Evolutionary conservation across 2,329 filamentous ascomycete species (phyloP).

Genomic region (Plectosphaerella sp.): DNA sequence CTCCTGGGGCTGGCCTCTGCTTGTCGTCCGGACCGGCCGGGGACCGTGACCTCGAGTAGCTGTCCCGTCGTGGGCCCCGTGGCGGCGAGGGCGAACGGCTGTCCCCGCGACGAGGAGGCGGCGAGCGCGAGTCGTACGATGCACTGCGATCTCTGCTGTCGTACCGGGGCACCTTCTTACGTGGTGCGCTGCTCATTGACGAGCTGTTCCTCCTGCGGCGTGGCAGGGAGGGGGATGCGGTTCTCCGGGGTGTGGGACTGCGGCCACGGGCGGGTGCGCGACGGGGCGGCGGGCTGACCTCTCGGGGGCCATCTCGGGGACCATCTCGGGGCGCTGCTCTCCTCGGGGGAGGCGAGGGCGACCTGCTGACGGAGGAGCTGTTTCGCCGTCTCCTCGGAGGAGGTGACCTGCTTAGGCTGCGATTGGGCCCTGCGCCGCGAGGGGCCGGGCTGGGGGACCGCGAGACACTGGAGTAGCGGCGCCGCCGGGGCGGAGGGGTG

Average conservation of each 20-base stretch:
- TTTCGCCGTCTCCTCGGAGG: not conserved
- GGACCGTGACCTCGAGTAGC: slow-evolving; percentile 4
- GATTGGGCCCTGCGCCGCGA: slow-evolving; percentile 13
- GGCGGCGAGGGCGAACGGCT: slow-evolving; percentile 19
- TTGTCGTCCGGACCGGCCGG: not conserved
- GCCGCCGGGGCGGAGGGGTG: slow-evolving; percentile 20
- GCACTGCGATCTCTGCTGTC: slow-evolving; percentile 5
- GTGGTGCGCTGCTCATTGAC: slow-evolving; percentile 22
- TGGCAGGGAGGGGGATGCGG: slow-evolving; percentile 17
- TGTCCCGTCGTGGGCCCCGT: slow-evolving; percentile 15
- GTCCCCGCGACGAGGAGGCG: slow-evolving; percentile 4
- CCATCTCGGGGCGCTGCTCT: too few relatives aligned
- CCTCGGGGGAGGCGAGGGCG: slow-evolving; percentile 19
- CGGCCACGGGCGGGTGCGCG: slow-evolving; percentile 1
- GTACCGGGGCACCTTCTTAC: slow-evolving; percentile 16
- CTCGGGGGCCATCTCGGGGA: not conserved
- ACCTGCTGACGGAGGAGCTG: slow-evolving; percentile 18
- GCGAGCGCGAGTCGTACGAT: slow-evolving; percentile 10
- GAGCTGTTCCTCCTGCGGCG: slow-evolving; percentile 26
- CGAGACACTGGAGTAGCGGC: slow-evolving; percentile 18
- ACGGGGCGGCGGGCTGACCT: slow-evolving; percentile 12
- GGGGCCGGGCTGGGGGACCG: slow-evolving; percentile 23
- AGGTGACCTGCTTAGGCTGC: slow-evolving; percentile 8
- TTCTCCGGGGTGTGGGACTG: slow-evolving; percentile 16
- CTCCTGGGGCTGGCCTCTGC: slow-evolving; percentile 2